Evolutionary conservation across 768 basidiomycete genomes (phyloP).

Genomic region (Neoboletus subvelutipes): DNA sequence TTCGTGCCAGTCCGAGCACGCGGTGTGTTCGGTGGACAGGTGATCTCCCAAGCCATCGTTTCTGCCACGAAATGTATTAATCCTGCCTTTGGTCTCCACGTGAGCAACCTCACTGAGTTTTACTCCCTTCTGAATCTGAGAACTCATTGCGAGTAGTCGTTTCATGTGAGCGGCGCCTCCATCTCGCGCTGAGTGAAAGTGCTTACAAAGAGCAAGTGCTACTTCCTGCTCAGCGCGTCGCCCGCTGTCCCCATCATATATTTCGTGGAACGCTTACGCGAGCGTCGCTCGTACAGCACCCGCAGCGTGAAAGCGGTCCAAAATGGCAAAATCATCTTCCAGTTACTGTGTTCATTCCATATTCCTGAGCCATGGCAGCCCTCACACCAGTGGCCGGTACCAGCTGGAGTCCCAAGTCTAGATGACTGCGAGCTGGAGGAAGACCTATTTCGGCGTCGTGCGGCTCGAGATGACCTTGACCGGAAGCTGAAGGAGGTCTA

Average conservation of each 20-base stretch:
- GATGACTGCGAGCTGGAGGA: slow-evolving; percentile 67
- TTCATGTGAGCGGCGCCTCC: slow-evolving; percentile 54
- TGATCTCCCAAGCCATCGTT: slow-evolving; percentile 84
- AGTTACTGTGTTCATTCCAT: slow-evolving; percentile 82
- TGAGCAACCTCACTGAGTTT: slow-evolving; percentile 41
- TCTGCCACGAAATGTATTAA: slow-evolving; percentile 76
- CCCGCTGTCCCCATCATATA: slow-evolving; percentile 74
- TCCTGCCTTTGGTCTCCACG: slow-evolving; percentile 65
- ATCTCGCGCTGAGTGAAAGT: not conserved
- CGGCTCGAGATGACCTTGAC: slow-evolving; percentile 31
- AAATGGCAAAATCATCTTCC: slow-evolving; percentile 50
- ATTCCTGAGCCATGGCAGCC: slow-evolving; percentile 76
- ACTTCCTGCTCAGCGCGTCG: slow-evolving; percentile 77
- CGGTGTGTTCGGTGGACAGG: slow-evolving; percentile 87
- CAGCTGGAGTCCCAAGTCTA: slow-evolving; percentile 48
- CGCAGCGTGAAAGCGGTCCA: slow-evolving; percentile 61
- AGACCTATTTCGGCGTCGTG: slow-evolving; percentile 32
- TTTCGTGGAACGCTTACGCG: slow-evolving; percentile 70
- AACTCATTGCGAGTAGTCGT: slow-evolving; percentile 43
- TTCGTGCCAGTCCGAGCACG: slow-evolving; percentile 60
- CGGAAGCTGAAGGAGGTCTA: slow-evolving; percentile 35
- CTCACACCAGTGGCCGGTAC: slow-evolving; percentile 65
- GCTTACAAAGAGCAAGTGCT: slow-evolving; percentile 52
- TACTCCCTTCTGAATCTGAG: not conserved
- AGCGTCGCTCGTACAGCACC: slow-evolving; percentile 74